phyloP scores from a whole-genome alignment of 805 yeast genomes.

The Yamadazyma sp. region DNA sequence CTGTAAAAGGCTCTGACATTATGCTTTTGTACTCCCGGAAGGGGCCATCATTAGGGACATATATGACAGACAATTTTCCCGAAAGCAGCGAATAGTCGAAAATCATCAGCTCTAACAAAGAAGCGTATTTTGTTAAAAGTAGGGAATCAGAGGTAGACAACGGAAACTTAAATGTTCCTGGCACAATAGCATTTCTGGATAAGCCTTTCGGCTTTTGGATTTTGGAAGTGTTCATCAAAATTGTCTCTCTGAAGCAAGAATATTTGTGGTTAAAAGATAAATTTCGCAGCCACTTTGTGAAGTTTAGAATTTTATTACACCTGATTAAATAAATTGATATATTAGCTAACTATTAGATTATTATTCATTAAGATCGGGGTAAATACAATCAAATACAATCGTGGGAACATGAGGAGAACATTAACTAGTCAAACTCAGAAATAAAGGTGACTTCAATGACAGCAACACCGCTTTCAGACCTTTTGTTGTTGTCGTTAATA shows the following conservation, averaged over 20 bases:
- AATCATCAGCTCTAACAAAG: no score
- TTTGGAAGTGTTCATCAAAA: no score
- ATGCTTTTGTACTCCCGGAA: neutral
- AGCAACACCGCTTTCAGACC: conserved; percentile 60
- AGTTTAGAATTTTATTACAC: neutral
- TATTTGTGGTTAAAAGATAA: neutral
- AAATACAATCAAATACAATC: conserved; percentile 10
- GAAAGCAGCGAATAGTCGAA: no score
- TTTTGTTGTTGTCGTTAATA: conserved; percentile 44
- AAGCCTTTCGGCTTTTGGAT: no score
- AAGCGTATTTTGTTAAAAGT: no score
- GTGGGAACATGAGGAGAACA: neutral
- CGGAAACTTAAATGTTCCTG: no score
- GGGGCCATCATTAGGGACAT: conserved; percentile 1
- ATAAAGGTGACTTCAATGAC: conserved; percentile 85
- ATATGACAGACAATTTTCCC: no score
- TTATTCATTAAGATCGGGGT: conserved; percentile 1
- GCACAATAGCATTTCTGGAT: no score
- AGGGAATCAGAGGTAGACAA: no score
- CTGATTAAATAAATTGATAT: no score
- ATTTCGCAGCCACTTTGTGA: neutral
- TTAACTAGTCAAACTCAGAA: conserved; percentile 29
- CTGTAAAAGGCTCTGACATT: neutral
- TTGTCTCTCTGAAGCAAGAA: no score
- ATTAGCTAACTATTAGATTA: conserved; percentile 3